Percentiles rank a stretch among this genome's conserved stretches.
phyloP scores from a whole-genome alignment of 345 rosid species.

The Hirschfeldia incana region DNA sequence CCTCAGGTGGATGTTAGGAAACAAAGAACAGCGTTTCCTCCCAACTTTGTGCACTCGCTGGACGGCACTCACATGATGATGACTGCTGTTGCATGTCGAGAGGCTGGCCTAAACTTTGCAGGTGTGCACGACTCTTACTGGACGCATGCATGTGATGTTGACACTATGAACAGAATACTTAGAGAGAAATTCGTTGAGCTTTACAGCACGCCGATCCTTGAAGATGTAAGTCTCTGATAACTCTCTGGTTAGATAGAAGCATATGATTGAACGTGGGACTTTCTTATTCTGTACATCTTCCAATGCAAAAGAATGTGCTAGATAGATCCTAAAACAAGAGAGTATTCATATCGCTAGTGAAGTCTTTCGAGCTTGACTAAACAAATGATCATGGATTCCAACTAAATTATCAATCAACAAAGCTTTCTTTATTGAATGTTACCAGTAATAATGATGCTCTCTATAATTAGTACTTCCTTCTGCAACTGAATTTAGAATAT shows the following conservation, averaged over 20 bases:
- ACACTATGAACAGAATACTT: slow-evolving; percentile 84
- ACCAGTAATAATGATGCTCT: neutral
- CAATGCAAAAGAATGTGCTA: too few species aligned
- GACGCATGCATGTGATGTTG: slow-evolving; percentile 98
- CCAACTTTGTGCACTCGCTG: slow-evolving; percentile 94
- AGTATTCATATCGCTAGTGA: neutral
- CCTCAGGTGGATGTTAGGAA: slow-evolving; percentile 72
- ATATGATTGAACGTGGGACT: neutral
- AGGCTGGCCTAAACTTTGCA: slow-evolving; percentile 86
- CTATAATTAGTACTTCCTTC: slow-evolving; percentile 3
- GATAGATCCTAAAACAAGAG: too few species aligned
- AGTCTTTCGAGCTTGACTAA: neutral
- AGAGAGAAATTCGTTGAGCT: slow-evolving; percentile 93
- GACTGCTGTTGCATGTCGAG: slow-evolving; percentile 96
- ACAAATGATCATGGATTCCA: neutral
- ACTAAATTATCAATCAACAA: neutral
- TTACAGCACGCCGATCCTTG: slow-evolving; percentile 77
- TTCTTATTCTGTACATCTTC: neutral
- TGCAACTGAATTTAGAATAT: neutral
- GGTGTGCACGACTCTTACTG: slow-evolving; percentile 99
- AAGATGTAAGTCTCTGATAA: slow-evolving; percentile 66
- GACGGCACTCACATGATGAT: slow-evolving; percentile 99
- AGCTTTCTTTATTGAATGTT: too few species aligned
- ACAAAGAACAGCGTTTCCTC: slow-evolving; percentile 98
- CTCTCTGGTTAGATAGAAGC: slow-evolving; percentile 19